Percentiles rank a stretch among this genome's conserved stretches.
These are phyloP conservation scores for Lachancea sp. DNA, from an alignment of 805 yeast genomes.

Conservation along the genomic window DNA sequence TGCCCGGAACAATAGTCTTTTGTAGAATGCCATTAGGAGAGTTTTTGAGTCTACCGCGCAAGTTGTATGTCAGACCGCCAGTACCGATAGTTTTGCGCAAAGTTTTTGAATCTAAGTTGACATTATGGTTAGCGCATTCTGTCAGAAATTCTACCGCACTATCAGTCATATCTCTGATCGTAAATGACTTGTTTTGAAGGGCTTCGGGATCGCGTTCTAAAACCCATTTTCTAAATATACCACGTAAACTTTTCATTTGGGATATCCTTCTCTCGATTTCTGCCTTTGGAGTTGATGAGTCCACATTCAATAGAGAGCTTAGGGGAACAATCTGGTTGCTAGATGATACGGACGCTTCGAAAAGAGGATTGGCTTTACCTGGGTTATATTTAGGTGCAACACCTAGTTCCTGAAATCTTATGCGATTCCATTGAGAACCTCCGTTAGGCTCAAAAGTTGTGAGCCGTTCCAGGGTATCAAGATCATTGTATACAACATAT, in stretches of 20 bases:
- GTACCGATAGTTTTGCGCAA: slow-evolving; percentile 48
- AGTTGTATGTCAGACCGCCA: slow-evolving; percentile 68
- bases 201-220: slow-evolving; percentile 44
- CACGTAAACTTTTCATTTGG: slow-evolving; percentile 42
- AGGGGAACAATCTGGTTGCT: slow-evolving; percentile 20
- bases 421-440: slow-evolving; percentile 47
- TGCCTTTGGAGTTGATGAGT: slow-evolving; percentile 13
- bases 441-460: slow-evolving; percentile 68
- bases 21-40: slow-evolving; percentile 63
- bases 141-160: slow-evolving; percentile 39
- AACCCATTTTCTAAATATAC: slow-evolving; percentile 51
- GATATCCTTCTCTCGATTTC: slow-evolving; percentile 31
- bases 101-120: slow-evolving; percentile 7
- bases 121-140: slow-evolving; percentile 15
- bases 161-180: slow-evolving; percentile 32
- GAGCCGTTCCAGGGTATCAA: slow-evolving; percentile 61
- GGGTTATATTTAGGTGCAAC: slow-evolving; percentile 33
- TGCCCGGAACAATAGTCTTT: slow-evolving; percentile 58
- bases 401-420: slow-evolving; percentile 64
- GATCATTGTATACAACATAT: slow-evolving; percentile 55
- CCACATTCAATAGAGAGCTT: slow-evolving; percentile 17
- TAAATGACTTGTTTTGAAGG: slow-evolving; percentile 25
- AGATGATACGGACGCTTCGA: slow-evolving; percentile 18
- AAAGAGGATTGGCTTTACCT: slow-evolving; percentile 33
- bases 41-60: slow-evolving; percentile 60